phyloP scores from a whole-genome alignment of 495 filamentous ascomycete genomes.

The Trichoderma virens region DNA sequence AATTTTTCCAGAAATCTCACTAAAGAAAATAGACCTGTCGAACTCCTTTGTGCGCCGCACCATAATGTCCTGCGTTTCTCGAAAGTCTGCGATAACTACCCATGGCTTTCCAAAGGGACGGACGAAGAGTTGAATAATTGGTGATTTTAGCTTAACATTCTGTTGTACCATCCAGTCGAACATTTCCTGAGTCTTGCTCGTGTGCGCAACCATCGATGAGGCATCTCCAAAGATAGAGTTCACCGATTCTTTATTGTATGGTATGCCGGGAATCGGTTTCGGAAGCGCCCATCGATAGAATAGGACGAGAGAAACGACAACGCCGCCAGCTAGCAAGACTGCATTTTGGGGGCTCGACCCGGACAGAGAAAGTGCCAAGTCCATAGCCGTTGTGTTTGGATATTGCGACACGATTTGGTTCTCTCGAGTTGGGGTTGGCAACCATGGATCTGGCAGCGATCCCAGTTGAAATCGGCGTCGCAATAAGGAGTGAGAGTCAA shows the following conservation, averaged over 20 bases:
- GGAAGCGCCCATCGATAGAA: too few relatives aligned
- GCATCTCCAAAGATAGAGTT: conserved; percentile 24
- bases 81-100: conserved; percentile 26
- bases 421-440: too few relatives aligned
- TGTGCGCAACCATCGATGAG: conserved; percentile 15
- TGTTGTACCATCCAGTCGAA: conserved; percentile 14
- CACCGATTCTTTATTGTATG: conserved; percentile 24
- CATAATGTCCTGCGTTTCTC: conserved; percentile 29
- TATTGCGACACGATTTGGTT: too few relatives aligned
- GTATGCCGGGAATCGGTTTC: conserved; percentile 27
- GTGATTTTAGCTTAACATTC: conserved; percentile 22
- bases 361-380: too few relatives aligned
- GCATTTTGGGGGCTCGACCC: too few relatives aligned
- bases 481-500: too few relatives aligned
- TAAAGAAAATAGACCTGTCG: conserved; percentile 13
- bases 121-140: conserved; percentile 30
- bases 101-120: conserved; percentile 24
- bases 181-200: conserved; percentile 14
- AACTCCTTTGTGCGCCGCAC: conserved; percentile 27
- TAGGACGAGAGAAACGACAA: too few relatives aligned
- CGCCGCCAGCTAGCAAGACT: too few relatives aligned
- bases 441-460: too few relatives aligned
- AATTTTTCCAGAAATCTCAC: conserved; percentile 9
- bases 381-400: too few relatives aligned
- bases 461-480: too few relatives aligned